Evolutionary conservation across 2,329 filamentous ascomycete species (phyloP), one percentile per base, ranked within the genome.

Genomic region (Botrytis deweyae): DNA sequence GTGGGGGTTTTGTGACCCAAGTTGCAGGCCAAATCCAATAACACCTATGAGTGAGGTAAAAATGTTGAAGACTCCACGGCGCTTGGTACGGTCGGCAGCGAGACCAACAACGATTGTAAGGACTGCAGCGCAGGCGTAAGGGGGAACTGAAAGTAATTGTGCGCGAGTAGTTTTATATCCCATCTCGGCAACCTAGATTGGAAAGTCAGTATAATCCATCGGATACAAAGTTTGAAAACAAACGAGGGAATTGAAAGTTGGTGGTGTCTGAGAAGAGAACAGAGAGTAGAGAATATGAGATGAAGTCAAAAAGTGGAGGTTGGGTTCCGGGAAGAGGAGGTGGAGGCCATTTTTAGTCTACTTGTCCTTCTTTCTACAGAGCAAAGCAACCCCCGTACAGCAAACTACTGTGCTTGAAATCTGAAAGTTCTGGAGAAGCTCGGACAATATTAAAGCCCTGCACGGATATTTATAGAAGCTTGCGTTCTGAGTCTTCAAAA

Each of bases 51-150:
- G 70, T 0, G 92, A 91, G 36, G 91, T 87, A 29, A 81, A 75
- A 42, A 97, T 93, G 80, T 97, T 97, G 86, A 92, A 97, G 44
- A 94, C 82, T 1, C 94, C 95, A 61, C 95, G 89, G 75, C 88
- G 86, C 6, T 88, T 85, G 0, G 92, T 92, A 2, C 90, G 88
- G 80, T 98, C 95, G 0, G 94, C 94, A 58, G 93, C 83, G 78
- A 89, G 94, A 0, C 95, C 93, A 52, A 94, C 84, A 3, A 84
- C 70, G 2, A 96, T 85, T 0, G 93, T 96, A 2, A 93, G 77
- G 1, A 93, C 78, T 1, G 91, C 91, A 0, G 92, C 93, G 0
- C 86, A 88, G 0, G 89, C 92, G 78, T 96, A 95, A 0, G 93
- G 92, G 0, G 93, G 92, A 0, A 95, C 92, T 20, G 88, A 90